Evolutionary conservation across 345 rosid genomes (phyloP).

Genomic region (Arabis hirsuta): DNA sequence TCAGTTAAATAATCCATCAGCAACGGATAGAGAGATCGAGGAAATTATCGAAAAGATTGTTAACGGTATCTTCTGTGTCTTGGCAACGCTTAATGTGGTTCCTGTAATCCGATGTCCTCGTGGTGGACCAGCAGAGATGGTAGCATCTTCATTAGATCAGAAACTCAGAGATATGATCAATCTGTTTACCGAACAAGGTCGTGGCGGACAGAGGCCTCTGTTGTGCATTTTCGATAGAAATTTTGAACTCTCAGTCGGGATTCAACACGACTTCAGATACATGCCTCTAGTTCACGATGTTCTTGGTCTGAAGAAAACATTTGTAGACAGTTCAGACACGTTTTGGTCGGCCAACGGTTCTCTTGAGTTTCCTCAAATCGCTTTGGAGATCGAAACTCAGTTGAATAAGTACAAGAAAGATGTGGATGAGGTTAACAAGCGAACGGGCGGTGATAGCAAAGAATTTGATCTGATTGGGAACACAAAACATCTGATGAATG

Average conservation of each 20-base stretch:
- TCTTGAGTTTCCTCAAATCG: conserved; percentile 83
- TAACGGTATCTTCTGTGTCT: conserved; percentile 68
- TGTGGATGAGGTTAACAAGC: conserved; percentile 76
- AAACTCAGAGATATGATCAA: conserved; percentile 85
- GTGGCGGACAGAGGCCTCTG: conserved; percentile 60
- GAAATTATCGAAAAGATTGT: conserved; percentile 68
- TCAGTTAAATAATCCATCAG: conserved; percentile 81
- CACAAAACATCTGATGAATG: conserved; percentile 87
- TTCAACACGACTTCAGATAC: conserved; percentile 87
- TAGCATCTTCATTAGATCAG: conserved; percentile 79
- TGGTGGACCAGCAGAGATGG: conserved; percentile 90
- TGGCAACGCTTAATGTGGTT: conserved; percentile 72
- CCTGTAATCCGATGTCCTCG: conserved; percentile 75
- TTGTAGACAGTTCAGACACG: conserved; percentile 69
- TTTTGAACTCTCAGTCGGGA: conserved; percentile 68
- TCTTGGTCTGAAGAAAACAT: conserved; percentile 71
- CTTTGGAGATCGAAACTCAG: conserved; percentile 75
- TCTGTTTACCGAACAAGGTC: conserved; percentile 60
- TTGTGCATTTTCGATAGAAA: conserved; percentile 80
- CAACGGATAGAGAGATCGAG: conserved; percentile 81
- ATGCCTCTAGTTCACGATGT: conserved; percentile 82
- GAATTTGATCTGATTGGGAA: conserved; percentile 65
- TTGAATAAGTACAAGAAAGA: conserved; percentile 78
- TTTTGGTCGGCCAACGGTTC: conserved; percentile 77
- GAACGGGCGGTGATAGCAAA: conserved; percentile 65